phyloP scores from a whole-genome alignment of 495 filamentous ascomycete genomes.

The Talaromyces wortmannii region DNA sequence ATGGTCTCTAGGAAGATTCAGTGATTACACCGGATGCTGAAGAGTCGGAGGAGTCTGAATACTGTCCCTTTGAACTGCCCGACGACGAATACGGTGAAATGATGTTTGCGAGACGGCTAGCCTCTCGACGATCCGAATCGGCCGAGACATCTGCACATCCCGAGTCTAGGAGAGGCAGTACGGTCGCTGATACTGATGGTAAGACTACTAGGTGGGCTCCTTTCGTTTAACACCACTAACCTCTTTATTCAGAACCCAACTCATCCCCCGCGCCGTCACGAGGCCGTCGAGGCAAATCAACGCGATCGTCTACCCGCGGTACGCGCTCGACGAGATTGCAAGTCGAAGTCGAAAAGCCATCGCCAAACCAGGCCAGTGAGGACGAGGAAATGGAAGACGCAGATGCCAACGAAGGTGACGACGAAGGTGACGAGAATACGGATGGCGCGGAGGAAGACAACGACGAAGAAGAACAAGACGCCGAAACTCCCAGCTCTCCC shows the following conservation, averaged over 20 bases:
- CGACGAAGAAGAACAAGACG: conserved; percentile 15
- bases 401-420: conserved; percentile 29
- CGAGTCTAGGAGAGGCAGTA: conserved; percentile 35
- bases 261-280: conserved; percentile 42
- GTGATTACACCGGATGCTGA: conserved; percentile 55
- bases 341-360: conserved; percentile 29
- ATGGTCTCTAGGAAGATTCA: conserved; percentile 35
- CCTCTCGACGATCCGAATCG: conserved; percentile 51
- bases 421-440: conserved; percentile 27
- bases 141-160: conserved; percentile 43
- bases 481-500: conserved; percentile 28
- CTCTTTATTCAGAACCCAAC: conserved; percentile 28
- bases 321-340: conserved; percentile 38
- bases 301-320: conserved; percentile 28
- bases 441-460: conserved; percentile 27
- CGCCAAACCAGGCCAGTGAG: conserved; percentile 13
- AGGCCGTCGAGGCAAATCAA: conserved; percentile 34
- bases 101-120: conserved; percentile 63
- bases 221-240: too few species aligned
- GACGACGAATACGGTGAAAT: conserved; percentile 67
- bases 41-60: conserved; percentile 39
- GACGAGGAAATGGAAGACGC: conserved; percentile 37
- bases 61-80: conserved; percentile 70
- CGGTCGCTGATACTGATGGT: conserved; percentile 49
- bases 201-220: conserved; percentile 4